Percentiles rank a stretch among this genome's conserved stretches.
Conservation (phyloP, 2,329 filamentous ascomycete genomes). For the Venturia asperata region DNA sequence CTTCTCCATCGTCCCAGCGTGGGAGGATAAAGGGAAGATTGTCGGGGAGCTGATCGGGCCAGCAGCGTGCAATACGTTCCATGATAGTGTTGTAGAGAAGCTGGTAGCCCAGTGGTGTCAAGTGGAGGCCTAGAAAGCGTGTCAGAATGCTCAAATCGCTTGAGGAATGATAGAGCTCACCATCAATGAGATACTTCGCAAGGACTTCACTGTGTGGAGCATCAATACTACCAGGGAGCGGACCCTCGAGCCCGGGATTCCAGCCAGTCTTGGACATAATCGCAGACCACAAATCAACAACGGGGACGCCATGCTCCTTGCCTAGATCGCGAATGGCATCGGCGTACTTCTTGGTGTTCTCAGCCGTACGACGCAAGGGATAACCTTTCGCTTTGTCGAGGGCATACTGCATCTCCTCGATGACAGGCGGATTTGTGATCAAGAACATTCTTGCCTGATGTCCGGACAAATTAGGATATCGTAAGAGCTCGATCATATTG, state of each 20-base stretch:
- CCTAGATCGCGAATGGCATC: constrained; percentile 59
- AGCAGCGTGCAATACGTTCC: constrained; percentile 43
- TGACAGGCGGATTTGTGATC: constrained; percentile 73
- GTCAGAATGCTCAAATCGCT: not conserved
- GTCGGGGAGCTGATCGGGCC: constrained; percentile 50
- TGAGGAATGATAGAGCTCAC: constrained; percentile 32
- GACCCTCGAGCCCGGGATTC: constrained; percentile 37
- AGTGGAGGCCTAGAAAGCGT: not conserved
- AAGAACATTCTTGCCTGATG: constrained; percentile 70
- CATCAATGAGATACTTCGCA: constrained; percentile 48
- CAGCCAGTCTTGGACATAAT: constrained; percentile 62
- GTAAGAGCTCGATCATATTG: constrained; percentile 66
- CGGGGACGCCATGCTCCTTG: constrained; percentile 47
- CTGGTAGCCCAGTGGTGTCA: constrained; percentile 18
- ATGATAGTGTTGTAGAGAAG: constrained; percentile 32
- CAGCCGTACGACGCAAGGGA: constrained; percentile 47
- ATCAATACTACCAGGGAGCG: constrained; percentile 51
- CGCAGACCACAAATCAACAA: constrained; percentile 73
- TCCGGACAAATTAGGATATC: constrained; percentile 59
- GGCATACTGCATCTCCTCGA: constrained; percentile 45
- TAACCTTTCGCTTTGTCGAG: constrained; percentile 34
- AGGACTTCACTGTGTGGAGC: constrained; percentile 51
- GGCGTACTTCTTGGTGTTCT: constrained; percentile 56
- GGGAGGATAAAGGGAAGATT: constrained; percentile 48
- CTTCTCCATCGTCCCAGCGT: constrained; percentile 41